Evolutionary conservation across 2,329 filamentous ascomycete genomes (phyloP), one percentile per base, ranked within the genome.

Genomic region (Aureobasidium melanogenum): DNA sequence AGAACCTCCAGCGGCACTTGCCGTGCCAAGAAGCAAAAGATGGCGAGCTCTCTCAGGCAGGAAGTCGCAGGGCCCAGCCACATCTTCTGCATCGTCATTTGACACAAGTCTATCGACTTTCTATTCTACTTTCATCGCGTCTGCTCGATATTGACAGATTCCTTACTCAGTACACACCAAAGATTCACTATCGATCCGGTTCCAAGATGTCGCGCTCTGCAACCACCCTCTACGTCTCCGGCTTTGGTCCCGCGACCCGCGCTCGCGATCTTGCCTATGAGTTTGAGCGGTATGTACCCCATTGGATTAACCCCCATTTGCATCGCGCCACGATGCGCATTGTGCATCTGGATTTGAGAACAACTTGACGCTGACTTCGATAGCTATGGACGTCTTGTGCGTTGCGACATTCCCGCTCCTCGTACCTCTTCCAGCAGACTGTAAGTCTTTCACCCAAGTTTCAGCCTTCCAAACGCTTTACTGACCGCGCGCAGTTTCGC

Each of bases 191-290:
- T 17, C 55, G n/a, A 14, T 15, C 32, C n/a, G 28, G 15, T 7
- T 5, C 34, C 59, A 75, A 59, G 74, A 96, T 96, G 91, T 96
- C 91, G 75, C 86, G 89, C 76, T 77, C 78, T 63, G 88, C 91
- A 70, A 95, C 89, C 64, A 97, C 93, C 62, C 89, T 97, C 69
- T 97, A 97, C 82, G 93, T 97, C 78, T 96, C 92, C 74, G 94
- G 94, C 84, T 99, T 99, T 79, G 95, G 93, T 84, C 91, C 96
- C 79, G 91, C 93, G 77, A 97, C 93, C 77, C 91, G 94, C 82
- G 91, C 94, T 77, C 91, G 94, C 86, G 92, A 99, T 83, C 89
- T 97, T 77, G 91, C 93, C 82, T 97, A 96, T 89, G 93, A 97
- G 84, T 97, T 97, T 89, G 93, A 97, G 92, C 91, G 93, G 91